Percentiles rank a stretch among this genome's conserved stretches.
These are phyloP conservation scores for Umbilicus rupestris DNA, from an alignment of 164 flowering plant genomes.

Conservation along the genomic window DNA sequence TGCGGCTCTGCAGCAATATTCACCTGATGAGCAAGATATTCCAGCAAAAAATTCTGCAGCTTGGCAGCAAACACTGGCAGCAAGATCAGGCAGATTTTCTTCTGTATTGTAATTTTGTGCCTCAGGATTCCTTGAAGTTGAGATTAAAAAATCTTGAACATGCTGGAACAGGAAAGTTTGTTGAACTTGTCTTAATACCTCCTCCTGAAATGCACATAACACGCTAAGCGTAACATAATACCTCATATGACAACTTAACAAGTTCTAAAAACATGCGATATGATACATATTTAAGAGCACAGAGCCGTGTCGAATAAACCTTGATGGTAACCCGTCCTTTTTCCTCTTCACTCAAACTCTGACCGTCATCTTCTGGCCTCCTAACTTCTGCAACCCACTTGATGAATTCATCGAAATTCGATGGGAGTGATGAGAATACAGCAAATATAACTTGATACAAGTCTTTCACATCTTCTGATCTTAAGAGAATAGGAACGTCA, in stretches of 20 bases:
- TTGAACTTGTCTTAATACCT: slow-evolving; percentile 66
- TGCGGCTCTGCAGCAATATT: slow-evolving; percentile 47
- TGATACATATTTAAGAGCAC: too few species aligned
- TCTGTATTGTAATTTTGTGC: slow-evolving; percentile 17
- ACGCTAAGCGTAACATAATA: too few species aligned
- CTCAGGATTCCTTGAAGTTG: slow-evolving; percentile 35
- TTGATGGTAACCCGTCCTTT: slow-evolving; percentile 62
- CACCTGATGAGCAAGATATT: slow-evolving; percentile 21
- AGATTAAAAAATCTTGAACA: slow-evolving; percentile 33
- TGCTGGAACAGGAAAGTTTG: slow-evolving; percentile 61
- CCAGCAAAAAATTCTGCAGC: slow-evolving; percentile 68
- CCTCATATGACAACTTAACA: neutral
- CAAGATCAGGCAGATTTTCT: slow-evolving; percentile 48
- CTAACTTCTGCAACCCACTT: slow-evolving; percentile 96
- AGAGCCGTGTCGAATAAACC: slow-evolving; percentile 25
- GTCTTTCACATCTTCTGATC: slow-evolving; percentile 44
- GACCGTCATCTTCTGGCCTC: slow-evolving; percentile 52
- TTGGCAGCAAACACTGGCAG: slow-evolving; percentile 78
- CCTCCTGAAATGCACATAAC: slow-evolving; percentile 43
- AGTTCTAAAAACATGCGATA: neutral
- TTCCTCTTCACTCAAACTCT: slow-evolving; percentile 71
- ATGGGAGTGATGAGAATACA: slow-evolving; percentile 53
- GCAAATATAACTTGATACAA: slow-evolving; percentile 44
- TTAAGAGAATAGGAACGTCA: slow-evolving; percentile 60
- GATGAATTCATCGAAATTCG: slow-evolving; percentile 63